Percentiles rank a stretch among this genome's conserved stretches.
phyloP scores from a whole-genome alignment of 805 yeast genomes.

The Yamadazyma scolyti region DNA sequence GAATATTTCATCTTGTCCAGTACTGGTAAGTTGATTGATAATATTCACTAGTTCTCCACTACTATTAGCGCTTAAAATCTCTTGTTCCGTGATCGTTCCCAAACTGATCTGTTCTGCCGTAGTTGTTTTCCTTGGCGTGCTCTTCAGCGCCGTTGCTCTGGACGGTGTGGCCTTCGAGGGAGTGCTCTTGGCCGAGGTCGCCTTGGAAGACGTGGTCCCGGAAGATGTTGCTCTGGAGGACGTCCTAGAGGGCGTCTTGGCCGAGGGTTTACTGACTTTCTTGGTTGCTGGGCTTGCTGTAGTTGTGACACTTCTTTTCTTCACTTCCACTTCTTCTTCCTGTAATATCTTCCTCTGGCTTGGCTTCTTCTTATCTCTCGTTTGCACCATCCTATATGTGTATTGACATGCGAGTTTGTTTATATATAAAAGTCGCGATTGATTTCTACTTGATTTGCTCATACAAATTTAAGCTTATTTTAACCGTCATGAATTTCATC shows the following conservation, averaged over 20 bases:
- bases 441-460: no score
- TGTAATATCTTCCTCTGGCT: slow-evolving; percentile 4
- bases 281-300: no score
- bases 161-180: slow-evolving; percentile 1
- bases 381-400: slow-evolving; percentile 9
- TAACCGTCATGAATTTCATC: no score
- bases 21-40: slow-evolving; percentile 26
- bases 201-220: no score
- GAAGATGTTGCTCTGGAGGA: slow-evolving; percentile 2
- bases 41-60: slow-evolving; percentile 24
- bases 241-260: slow-evolving; percentile 1
- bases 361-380: slow-evolving; percentile 6
- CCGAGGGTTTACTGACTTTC: no score
- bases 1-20: slow-evolving; percentile 31
- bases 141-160: no score
- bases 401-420: no score
- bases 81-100: slow-evolving; percentile 22
- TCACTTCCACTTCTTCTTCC: no score
- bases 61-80: slow-evolving; percentile 23
- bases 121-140: slow-evolving; percentile 1
- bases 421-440: no score
- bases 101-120: slow-evolving; percentile 1
- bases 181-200: no score
- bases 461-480: no score
- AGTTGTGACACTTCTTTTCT: no score